Conservation (phyloP, 768 basidiomycete species). For the Podaxis carcinomalis region DNA sequence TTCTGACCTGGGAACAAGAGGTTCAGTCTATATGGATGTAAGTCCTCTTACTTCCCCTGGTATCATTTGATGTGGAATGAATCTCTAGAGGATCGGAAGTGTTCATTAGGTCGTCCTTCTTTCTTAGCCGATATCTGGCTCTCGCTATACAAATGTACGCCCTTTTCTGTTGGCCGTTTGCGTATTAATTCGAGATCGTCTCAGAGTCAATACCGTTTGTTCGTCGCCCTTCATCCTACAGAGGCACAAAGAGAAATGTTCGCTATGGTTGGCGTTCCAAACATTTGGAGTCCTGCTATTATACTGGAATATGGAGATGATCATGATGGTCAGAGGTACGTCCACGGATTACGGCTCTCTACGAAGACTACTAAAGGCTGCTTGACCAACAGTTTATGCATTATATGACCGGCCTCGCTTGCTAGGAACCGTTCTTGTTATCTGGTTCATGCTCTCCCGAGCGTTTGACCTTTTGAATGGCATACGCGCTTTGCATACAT, state of each 20-base stretch:
- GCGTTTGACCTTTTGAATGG: not conserved
- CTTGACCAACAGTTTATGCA: not conserved
- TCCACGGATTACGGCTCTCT: not conserved
- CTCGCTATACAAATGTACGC: not conserved
- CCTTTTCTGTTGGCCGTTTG: not conserved
- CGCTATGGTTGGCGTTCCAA: not conserved
- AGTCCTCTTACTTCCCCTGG: not conserved
- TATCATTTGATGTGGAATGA: not conserved
- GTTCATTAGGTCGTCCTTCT: not conserved
- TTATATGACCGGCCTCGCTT: not conserved
- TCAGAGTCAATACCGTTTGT: not conserved
- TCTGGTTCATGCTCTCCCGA: not conserved
- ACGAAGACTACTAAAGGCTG: not conserved
- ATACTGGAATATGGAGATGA: not conserved
- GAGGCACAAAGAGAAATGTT: not conserved
- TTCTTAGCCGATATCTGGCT: not conserved
- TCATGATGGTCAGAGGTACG: conserved; percentile 4
- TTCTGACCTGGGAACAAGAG: not conserved
- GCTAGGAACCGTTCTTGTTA: not conserved
- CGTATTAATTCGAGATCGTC: not conserved
- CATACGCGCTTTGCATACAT: not conserved
- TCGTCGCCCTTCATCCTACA: not conserved
- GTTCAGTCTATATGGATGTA: not conserved
- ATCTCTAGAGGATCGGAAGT: not conserved
- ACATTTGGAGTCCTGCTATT: not conserved